Evolutionary conservation across 2,329 filamentous ascomycete genomes (phyloP).

Genomic region (Beauveria varroae): DNA sequence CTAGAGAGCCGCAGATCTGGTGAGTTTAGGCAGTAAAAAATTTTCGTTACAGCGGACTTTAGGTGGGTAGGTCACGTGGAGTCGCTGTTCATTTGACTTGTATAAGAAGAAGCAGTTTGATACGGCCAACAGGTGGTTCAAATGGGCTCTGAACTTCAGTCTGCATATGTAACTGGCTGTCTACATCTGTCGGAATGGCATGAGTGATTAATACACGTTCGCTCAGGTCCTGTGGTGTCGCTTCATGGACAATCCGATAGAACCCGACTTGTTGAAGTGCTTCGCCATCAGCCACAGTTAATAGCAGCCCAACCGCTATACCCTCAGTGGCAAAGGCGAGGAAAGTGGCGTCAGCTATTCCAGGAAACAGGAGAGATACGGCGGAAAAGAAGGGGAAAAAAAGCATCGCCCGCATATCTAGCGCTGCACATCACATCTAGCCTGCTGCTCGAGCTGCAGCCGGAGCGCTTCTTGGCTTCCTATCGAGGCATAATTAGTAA

Average conservation of each 20-base stretch:
- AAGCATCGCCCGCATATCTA: not conserved
- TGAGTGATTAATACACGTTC: not conserved
- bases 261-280: slow-evolving; percentile 1
- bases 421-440: not conserved
- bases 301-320: not conserved
- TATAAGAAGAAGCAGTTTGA: not conserved
- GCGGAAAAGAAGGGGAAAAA: not conserved
- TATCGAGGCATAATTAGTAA: not conserved
- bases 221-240: not conserved
- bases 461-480: not conserved
- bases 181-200: not conserved
- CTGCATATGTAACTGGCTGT: not conserved
- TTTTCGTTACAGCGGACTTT: not conserved
- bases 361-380: not conserved
- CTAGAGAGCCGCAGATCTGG: not conserved
- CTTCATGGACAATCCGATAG: not conserved
- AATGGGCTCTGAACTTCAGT: not conserved
- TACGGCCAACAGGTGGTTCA: not conserved
- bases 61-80: slow-evolving; percentile 5
- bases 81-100: not conserved
- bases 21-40: not conserved
- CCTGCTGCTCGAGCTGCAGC: not conserved
- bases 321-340: not conserved
- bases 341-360: slow-evolving; percentile 1
- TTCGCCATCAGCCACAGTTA: not conserved